These are phyloP conservation scores for Paraglomus brasilianum DNA, from an alignment of 192 early-diverging fungal species.

Conservation along the genomic window DNA sequence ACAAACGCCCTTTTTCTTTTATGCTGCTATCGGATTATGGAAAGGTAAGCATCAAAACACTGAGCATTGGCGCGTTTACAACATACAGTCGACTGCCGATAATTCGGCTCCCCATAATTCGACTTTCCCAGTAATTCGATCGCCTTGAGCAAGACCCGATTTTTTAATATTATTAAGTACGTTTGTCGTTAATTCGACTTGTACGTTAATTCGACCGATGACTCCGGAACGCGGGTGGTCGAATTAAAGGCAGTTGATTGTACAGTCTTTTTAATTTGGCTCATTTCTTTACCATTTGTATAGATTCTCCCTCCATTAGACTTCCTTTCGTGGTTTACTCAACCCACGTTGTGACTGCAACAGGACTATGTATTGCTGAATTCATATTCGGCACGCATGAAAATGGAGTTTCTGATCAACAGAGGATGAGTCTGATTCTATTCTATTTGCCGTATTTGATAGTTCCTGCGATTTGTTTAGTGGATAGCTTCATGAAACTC, in stretches of 20 bases:
- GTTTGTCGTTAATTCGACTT: too few relatives aligned
- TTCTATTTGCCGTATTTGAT: conserved; percentile 71
- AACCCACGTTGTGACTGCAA: conserved; percentile 72
- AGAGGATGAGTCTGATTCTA: conserved; percentile 31
- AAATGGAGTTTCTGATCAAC: conserved; percentile 35
- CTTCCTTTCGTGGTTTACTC: conserved; percentile 62
- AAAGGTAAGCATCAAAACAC: conserved; percentile 38
- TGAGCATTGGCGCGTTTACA: too few relatives aligned
- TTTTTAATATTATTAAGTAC: too few relatives aligned
- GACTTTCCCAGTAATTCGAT: too few relatives aligned
- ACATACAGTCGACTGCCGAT: too few relatives aligned
- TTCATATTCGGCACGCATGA: conserved; percentile 49
- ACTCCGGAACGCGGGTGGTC: too few relatives aligned
- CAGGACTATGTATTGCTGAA: conserved; percentile 56
- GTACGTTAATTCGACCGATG: too few relatives aligned
- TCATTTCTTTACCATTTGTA: background rate
- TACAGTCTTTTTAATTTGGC: conserved; percentile 4
- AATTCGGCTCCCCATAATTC: too few relatives aligned
- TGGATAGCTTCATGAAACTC: background rate
- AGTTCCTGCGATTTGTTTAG: conserved; percentile 46
- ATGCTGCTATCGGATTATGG: conserved; percentile 56
- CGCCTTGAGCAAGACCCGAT: too few relatives aligned
- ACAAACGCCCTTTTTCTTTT: conserved; percentile 73
- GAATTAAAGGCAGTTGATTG: too few relatives aligned
- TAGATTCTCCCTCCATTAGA: conserved; percentile 29